Conservation (phyloP, 768 basidiomycete genomes). For the Suillus spraguei region DNA sequence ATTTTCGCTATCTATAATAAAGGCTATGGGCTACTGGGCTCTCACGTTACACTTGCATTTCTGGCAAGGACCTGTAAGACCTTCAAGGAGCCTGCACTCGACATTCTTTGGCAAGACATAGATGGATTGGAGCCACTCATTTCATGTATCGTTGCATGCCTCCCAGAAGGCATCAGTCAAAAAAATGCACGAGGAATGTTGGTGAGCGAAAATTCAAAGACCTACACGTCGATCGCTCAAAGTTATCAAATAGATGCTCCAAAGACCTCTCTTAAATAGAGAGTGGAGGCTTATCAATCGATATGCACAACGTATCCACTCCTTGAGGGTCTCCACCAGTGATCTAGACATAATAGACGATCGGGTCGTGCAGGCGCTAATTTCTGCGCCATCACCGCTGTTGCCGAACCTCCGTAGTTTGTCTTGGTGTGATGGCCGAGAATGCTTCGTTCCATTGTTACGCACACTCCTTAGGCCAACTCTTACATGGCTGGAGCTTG, state of each 20-base stretch:
- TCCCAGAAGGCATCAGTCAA: background rate
- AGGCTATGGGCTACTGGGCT: background rate
- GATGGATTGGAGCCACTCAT: background rate
- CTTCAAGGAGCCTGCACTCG: background rate
- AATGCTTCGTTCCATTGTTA: background rate
- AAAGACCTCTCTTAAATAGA: background rate
- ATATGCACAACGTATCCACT: background rate
- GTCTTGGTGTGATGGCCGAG: background rate
- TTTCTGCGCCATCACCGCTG: background rate
- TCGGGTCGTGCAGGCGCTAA: background rate
- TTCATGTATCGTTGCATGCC: background rate
- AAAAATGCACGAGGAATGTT: background rate
- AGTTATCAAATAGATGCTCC: background rate
- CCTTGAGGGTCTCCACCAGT: background rate
- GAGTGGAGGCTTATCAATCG: background rate
- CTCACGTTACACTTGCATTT: background rate
- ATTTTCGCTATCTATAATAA: background rate
- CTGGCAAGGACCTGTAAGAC: background rate
- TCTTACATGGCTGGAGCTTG: background rate
- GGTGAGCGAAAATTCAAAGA: background rate
- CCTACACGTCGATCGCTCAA: background rate
- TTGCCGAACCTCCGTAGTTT: background rate
- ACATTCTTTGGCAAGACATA: background rate
- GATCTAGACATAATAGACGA: background rate
- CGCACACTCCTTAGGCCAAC: background rate